Conservation (phyloP, 2,329 filamentous ascomycete genomes). For the Aspergillus alliaceus region DNA sequence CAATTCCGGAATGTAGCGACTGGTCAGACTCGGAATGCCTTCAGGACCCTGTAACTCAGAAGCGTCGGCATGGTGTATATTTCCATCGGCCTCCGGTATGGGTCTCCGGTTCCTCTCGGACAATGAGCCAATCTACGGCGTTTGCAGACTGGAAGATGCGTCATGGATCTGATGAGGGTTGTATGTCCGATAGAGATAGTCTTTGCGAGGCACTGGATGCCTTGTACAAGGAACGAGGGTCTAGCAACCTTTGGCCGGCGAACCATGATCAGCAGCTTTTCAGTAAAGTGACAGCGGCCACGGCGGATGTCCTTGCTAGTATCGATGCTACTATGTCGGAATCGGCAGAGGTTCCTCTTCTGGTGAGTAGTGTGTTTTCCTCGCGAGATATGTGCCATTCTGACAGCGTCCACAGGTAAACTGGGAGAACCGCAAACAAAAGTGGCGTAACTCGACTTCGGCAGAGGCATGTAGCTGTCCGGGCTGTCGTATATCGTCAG, state of each 20-base stretch:
- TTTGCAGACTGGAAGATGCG: background rate
- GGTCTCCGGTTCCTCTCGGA: conserved; percentile 14
- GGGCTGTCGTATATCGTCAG: background rate
- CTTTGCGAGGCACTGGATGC: background rate
- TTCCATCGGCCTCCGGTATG: conserved; percentile 32
- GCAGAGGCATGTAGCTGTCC: background rate
- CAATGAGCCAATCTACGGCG: conserved; percentile 2
- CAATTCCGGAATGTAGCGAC: background rate
- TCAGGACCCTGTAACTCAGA: conserved; percentile 22
- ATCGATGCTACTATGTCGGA: conserved; percentile 2
- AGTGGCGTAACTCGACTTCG: background rate
- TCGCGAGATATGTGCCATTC: background rate
- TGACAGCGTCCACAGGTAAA: background rate
- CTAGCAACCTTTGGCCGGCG: background rate
- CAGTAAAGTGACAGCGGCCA: conserved; percentile 3
- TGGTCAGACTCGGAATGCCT: conserved; percentile 12
- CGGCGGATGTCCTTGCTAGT: background rate
- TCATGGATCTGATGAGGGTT: background rate
- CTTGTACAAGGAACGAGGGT: background rate
- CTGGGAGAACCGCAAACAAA: background rate
- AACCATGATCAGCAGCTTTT: background rate
- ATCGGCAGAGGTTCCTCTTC: conserved; percentile 11
- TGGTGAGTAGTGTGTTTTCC: conserved; percentile 7
- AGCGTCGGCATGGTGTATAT: conserved; percentile 33
- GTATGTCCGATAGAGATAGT: background rate